Percentiles rank a stretch among this genome's conserved stretches.
These are phyloP conservation scores for Nakaseomyces uthaithaninus DNA, from an alignment of 1,139 yeast genomes.

Conservation along the genomic window DNA sequence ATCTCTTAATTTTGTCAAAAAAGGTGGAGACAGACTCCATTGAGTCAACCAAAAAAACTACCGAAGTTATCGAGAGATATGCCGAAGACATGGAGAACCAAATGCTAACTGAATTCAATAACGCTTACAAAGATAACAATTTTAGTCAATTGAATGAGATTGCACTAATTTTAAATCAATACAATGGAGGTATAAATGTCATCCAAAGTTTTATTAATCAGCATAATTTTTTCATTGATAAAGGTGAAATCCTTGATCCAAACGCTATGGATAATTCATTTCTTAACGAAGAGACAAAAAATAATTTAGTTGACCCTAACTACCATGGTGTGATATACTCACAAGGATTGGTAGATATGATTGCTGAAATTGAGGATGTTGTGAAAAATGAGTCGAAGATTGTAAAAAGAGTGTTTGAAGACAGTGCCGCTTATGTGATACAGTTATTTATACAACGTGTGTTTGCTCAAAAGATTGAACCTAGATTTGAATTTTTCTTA, in stretches of 20 bases:
- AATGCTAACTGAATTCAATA: conserved; percentile 49
- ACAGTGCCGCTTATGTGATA: conserved; percentile 56
- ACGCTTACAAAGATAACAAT: conserved; percentile 43
- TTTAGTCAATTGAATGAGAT: conserved; percentile 69
- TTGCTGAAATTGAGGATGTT: conserved; percentile 38
- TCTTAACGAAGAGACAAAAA: conserved; percentile 38
- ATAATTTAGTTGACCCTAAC: conserved; percentile 40
- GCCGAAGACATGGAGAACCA: conserved; percentile 71
- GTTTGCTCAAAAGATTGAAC: conserved; percentile 68
- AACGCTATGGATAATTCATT: conserved; percentile 30
- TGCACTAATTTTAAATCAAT: conserved; percentile 69
- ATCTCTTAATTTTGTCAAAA: conserved; percentile 53
- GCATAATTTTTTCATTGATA: conserved; percentile 60
- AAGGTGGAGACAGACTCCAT: conserved; percentile 50
- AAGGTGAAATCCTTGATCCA: conserved; percentile 33
- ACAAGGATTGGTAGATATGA: conserved; percentile 34
- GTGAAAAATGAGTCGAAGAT: conserved; percentile 66
- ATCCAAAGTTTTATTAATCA: conserved; percentile 77
- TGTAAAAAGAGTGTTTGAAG: conserved; percentile 64
- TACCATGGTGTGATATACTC: conserved; percentile 36
- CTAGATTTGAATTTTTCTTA: conserved; percentile 55
- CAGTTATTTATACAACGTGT: conserved; percentile 66
- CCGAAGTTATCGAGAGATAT: conserved; percentile 54
- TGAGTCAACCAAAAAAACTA: conserved; percentile 44
- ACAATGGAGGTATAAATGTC: conserved; percentile 79